Evolutionary conservation across 1,139 yeast genomes (phyloP).

Genomic region (Candida anutae): DNA sequence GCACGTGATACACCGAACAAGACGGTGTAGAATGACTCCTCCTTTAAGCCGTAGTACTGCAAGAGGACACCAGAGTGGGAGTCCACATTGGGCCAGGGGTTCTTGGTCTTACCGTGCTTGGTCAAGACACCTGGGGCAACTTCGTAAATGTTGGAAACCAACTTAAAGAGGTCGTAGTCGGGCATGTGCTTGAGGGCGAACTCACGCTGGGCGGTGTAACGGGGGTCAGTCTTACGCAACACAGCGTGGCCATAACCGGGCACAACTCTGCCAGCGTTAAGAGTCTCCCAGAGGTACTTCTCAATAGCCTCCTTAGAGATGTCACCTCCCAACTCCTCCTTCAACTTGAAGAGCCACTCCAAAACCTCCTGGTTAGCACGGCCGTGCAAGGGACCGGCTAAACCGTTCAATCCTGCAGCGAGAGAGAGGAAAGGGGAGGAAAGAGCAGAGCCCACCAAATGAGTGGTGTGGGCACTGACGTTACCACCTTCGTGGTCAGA

Average conservation of each 20-base stretch:
- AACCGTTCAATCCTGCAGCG: conserved; percentile 93
- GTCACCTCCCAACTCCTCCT: conserved; percentile 65
- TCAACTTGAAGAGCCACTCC: conserved; percentile 84
- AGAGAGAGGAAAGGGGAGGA: conserved; percentile 89
- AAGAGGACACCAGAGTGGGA: conserved; percentile 95
- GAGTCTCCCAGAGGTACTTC: conserved; percentile 84
- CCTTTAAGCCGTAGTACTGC: conserved; percentile 95
- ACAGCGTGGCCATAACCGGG: conserved; percentile 99
- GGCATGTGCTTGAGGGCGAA: conserved; percentile 97
- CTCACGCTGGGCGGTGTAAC: conserved; percentile 96
- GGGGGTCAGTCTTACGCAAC: conserved; percentile 93
- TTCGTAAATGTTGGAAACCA: conserved; percentile 84
- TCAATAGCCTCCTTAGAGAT: conserved; percentile 70
- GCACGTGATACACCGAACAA: conserved; percentile 98
- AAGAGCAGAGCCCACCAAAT: conserved; percentile 92
- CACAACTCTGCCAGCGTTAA: conserved; percentile 88
- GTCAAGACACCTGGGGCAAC: conserved; percentile 94
- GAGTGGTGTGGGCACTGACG: conserved; percentile 96
- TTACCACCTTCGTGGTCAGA: conserved; percentile 99
- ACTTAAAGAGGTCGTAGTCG: conserved; percentile 84
- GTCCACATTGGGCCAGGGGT: conserved; percentile 99
- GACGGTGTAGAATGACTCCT: conserved; percentile 95
- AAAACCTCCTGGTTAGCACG: conserved; percentile 97
- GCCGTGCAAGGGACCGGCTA: conserved; percentile 98
- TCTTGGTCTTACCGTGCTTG: conserved; percentile 96